Percentiles rank a stretch among this genome's conserved stretches.
phyloP scores from a whole-genome alignment of 2,329 filamentous ascomycete genomes.

The Alternaria incomplexa region DNA sequence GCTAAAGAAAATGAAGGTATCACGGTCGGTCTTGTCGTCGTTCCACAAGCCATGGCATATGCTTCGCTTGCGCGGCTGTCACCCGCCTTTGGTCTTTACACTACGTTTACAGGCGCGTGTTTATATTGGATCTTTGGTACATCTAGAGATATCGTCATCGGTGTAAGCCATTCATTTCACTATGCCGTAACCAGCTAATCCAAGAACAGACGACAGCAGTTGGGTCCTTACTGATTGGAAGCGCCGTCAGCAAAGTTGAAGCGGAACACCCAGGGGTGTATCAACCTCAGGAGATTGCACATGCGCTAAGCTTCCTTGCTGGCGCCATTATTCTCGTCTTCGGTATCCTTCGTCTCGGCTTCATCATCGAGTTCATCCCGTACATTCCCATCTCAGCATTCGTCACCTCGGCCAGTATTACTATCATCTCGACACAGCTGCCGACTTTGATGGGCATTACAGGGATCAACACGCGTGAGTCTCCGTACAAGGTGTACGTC shows the following conservation, averaged over 20 bases:
- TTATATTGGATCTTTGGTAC: conserved; percentile 98
- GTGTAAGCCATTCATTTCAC: conserved; percentile 62
- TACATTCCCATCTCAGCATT: conserved; percentile 90
- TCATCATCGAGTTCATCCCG: conserved; percentile 92
- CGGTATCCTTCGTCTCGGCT: conserved; percentile 80
- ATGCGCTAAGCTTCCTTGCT: conserved; percentile 76
- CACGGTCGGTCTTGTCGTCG: conserved; percentile 77
- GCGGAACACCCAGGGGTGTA: conserved; percentile 63
- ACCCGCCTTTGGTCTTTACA: conserved; percentile 84
- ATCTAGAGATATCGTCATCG: conserved; percentile 96
- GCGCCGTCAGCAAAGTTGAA: conserved; percentile 71
- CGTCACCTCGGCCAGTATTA: conserved; percentile 95
- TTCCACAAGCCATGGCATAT: conserved; percentile 96
- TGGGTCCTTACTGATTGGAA: conserved; percentile 86
- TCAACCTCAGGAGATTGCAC: conserved; percentile 71
- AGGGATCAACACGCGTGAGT: conserved; percentile 73
- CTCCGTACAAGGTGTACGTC: conserved; percentile 83
- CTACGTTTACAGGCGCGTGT: conserved; percentile 92
- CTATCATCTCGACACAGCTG: conserved; percentile 82
- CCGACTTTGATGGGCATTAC: conserved; percentile 79
- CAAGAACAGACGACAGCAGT: conserved; percentile 79
- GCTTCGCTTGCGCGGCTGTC: conserved; percentile 78
- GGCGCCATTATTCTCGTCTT: conserved; percentile 80
- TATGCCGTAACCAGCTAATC: conserved; percentile 3
- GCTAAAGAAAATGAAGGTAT: conserved; percentile 42